Percentiles rank a stretch among this genome's conserved stretches.
Conservation (phyloP, 176 grass and related monocot species). For the Lolium perenne region DNA sequence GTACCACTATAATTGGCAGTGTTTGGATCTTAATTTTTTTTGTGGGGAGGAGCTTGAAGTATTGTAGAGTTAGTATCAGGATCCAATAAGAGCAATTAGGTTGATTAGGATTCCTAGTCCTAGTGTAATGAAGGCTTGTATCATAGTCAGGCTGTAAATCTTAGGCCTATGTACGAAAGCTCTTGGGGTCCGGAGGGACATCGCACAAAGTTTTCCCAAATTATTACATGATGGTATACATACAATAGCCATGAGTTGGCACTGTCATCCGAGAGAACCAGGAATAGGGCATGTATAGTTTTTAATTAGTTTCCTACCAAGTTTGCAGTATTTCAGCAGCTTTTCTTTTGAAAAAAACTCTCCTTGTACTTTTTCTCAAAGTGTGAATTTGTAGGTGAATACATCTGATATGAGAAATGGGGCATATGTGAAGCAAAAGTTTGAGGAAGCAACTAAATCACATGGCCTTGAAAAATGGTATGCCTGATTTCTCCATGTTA, state of each 20-base stretch:
- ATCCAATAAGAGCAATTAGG: background rate
- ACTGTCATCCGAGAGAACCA: constrained; percentile 4
- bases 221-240: background rate
- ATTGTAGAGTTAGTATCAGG: background rate
- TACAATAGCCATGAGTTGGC: background rate
- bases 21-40: constrained; percentile 2
- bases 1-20: background rate
- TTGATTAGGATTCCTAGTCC: background rate
- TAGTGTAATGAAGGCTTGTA: background rate
- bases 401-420: constrained; percentile 96
- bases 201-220: background rate
- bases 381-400: constrained; percentile 67
- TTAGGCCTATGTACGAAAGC: background rate
- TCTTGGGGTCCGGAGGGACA: background rate
- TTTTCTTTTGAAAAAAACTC: constrained; percentile 30
- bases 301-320: background rate
- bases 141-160: background rate
- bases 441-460: constrained; percentile 86
- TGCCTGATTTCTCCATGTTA: constrained; percentile 34
- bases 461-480: constrained; percentile 91
- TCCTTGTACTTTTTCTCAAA: constrained; percentile 33
- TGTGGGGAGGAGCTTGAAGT: background rate
- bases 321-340: background rate
- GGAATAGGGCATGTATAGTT: background rate
- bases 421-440: constrained; percentile 78